Conservation (phyloP, 768 basidiomycete species). For the Dentipellis fragilis region DNA sequence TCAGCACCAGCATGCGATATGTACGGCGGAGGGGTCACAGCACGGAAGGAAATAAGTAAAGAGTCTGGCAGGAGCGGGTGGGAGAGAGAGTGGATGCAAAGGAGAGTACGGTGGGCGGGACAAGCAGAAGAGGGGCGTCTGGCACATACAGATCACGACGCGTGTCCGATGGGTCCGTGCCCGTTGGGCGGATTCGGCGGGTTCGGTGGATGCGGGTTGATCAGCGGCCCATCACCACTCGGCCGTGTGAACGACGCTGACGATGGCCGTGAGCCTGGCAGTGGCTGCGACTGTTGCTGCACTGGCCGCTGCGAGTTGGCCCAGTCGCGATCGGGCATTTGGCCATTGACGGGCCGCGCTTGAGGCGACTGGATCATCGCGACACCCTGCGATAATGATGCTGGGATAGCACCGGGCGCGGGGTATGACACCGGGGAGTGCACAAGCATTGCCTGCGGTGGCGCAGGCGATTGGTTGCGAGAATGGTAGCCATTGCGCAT, state of each 20-base stretch:
- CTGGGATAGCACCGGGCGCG: conserved; percentile 21
- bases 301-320: conserved; percentile 5
- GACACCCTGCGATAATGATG: conserved; percentile 32
- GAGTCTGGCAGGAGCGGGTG: not conserved
- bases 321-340: conserved; percentile 11
- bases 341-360: conserved; percentile 10
- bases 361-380: conserved; percentile 33
- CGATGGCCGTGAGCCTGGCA: conserved; percentile 5
- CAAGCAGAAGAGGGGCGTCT: not conserved
- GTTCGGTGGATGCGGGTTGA: conserved; percentile 3
- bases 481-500: conserved; percentile 12
- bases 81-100: not conserved
- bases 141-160: not conserved
- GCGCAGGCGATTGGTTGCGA: conserved; percentile 8
- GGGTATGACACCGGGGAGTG: conserved; percentile 6
- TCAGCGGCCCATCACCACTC: conserved; percentile 5
- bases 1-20: not conserved
- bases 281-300: not conserved
- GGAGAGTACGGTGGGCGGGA: not conserved
- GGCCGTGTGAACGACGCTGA: conserved; percentile 8
- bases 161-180: conserved; percentile 7
- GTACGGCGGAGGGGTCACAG: not conserved
- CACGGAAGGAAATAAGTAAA: not conserved
- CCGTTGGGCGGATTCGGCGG: conserved; percentile 1
- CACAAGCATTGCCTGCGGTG: conserved; percentile 6